These are phyloP conservation scores for Monosporascus sp. DNA, from an alignment of 2,329 filamentous ascomycete genomes.

Conservation along the genomic window DNA sequence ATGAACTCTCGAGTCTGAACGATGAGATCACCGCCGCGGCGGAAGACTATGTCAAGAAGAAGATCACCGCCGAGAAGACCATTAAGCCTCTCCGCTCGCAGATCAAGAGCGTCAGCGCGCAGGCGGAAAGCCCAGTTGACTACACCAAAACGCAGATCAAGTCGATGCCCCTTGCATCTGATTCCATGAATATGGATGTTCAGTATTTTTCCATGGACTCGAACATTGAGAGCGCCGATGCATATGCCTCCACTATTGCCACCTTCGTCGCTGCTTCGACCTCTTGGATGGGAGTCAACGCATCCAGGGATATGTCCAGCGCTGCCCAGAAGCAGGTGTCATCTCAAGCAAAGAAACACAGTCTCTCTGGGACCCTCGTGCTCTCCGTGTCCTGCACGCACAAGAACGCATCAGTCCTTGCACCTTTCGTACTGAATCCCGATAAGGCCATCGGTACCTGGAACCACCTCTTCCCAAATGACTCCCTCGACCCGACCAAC, in stretches of 20 bases:
- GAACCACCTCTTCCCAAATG: slow-evolving; percentile 6
- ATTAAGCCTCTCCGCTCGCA: slow-evolving; percentile 4
- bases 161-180: slow-evolving; percentile 9
- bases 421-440: slow-evolving; percentile 8
- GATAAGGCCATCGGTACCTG: slow-evolving; percentile 11
- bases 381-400: slow-evolving; percentile 11
- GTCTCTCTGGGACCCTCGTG: slow-evolving; percentile 9
- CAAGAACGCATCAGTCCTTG: slow-evolving; percentile 10
- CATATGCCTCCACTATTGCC: slow-evolving; percentile 1
- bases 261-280: slow-evolving; percentile 2
- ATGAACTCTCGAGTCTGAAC: slow-evolving; percentile 1
- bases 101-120: slow-evolving; percentile 1
- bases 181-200: slow-evolving; percentile 14
- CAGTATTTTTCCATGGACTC: slow-evolving; percentile 11
- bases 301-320: slow-evolving; percentile 2
- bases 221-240: slow-evolving; percentile 4
- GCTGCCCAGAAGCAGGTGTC: slow-evolving; percentile 6
- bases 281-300: slow-evolving; percentile 3
- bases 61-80: slow-evolving; percentile 2
- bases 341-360: slow-evolving; percentile 5
- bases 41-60: slow-evolving; percentile 4
- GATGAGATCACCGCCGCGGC: background rate
- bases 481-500: slow-evolving; percentile 3
- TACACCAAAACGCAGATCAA: slow-evolving; percentile 10
- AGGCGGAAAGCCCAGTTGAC: slow-evolving; percentile 10